Evolutionary conservation across 257 asterid species (phyloP).

Genomic region (Ophiorrhiza pumila): DNA sequence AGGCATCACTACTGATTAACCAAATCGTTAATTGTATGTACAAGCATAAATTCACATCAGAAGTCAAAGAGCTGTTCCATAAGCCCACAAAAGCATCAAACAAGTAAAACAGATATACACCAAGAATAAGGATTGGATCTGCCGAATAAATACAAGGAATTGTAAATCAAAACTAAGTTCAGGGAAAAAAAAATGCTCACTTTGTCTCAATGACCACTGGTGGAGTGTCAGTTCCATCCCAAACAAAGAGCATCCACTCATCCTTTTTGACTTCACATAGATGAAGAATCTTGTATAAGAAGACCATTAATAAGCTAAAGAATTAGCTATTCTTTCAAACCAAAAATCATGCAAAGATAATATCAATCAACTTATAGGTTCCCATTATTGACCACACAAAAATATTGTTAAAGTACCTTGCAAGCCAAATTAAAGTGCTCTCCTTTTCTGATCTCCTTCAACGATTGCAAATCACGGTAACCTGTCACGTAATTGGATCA

Average conservation of each 20-base stretch:
- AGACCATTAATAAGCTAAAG: constrained; percentile 11
- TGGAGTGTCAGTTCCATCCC: constrained; percentile 93
- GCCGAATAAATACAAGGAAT: neutral
- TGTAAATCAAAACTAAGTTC: neutral
- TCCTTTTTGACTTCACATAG: constrained; percentile 42
- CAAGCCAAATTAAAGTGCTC: constrained; percentile 50
- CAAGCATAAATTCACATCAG: no score
- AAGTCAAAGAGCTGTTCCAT: neutral
- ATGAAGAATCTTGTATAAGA: constrained; percentile 58
- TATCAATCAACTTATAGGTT: neutral
- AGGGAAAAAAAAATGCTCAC: constrained; percentile 38
- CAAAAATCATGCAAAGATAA: neutral
- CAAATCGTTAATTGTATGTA: neutral
- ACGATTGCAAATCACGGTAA: constrained; percentile 28
- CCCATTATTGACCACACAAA: neutral
- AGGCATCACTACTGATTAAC: neutral
- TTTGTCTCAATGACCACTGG: constrained; percentile 47
- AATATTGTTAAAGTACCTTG: constrained; percentile 50
- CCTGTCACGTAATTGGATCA: constrained; percentile 36
- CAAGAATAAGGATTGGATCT: neutral
- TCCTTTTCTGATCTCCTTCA: constrained; percentile 59
- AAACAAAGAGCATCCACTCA: constrained; percentile 64
- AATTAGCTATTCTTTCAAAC: constrained; percentile 5
- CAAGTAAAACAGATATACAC: no score
- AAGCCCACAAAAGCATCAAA: neutral